Conservation (phyloP, 495 filamentous ascomycete species). For the Penicillium cataractarum region DNA sequence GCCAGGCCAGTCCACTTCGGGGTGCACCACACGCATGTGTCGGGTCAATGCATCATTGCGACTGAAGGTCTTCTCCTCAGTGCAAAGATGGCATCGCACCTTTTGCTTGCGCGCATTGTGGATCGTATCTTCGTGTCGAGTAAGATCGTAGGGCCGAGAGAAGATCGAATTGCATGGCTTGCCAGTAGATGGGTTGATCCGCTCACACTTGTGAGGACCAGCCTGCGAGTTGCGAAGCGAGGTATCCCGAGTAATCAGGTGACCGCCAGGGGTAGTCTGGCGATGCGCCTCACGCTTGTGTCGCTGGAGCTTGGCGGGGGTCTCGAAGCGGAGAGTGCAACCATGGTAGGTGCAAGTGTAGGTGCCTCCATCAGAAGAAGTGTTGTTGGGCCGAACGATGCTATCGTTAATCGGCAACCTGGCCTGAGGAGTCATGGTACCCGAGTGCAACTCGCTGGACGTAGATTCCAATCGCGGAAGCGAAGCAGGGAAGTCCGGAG, state of each 20-base stretch:
- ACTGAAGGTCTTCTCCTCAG: slow-evolving; percentile 97
- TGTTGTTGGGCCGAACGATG: slow-evolving; percentile 60
- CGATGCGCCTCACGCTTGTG: slow-evolving; percentile 95
- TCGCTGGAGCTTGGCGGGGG: slow-evolving; percentile 82
- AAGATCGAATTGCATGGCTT: slow-evolving; percentile 97
- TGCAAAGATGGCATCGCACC: slow-evolving; percentile 91
- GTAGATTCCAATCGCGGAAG: slow-evolving; percentile 69
- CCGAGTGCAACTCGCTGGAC: slow-evolving; percentile 51
- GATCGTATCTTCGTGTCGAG: slow-evolving; percentile 95
- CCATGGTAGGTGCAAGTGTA: slow-evolving; percentile 96
- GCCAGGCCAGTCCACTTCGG: slow-evolving; percentile 78
- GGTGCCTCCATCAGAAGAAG: slow-evolving; percentile 77
- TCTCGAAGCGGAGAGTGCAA: slow-evolving; percentile 86
- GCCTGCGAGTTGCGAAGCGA: slow-evolving; percentile 77
- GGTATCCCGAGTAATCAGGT: slow-evolving; percentile 49
- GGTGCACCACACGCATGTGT: slow-evolving; percentile 90
- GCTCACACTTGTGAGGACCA: slow-evolving; percentile 86
- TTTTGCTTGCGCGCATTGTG: slow-evolving; percentile 95
- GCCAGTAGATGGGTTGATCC: slow-evolving; percentile 92
- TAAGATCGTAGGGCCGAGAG: slow-evolving; percentile 97
- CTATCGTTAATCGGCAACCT: slow-evolving; percentile 37
- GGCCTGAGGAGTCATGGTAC: slow-evolving; percentile 32
- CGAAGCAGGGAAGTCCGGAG: slow-evolving; percentile 61
- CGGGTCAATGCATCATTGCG: slow-evolving; percentile 89
- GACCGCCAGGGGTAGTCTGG: slow-evolving; percentile 55